Evolutionary conservation across 2,329 filamentous ascomycete species (phyloP).

Genomic region (Capronia americana): DNA sequence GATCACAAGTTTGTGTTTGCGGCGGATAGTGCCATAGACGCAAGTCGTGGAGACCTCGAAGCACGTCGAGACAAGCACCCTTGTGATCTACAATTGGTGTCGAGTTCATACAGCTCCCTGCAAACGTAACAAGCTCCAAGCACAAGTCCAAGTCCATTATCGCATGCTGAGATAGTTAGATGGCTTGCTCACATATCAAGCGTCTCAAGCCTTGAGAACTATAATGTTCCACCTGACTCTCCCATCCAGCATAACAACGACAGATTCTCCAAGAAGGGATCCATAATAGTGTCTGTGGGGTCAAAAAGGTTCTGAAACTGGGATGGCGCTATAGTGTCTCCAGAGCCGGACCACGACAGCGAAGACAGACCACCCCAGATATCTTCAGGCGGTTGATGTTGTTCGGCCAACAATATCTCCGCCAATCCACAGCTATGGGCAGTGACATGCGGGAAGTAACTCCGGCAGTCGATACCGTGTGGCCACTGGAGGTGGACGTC

Average conservation of each 20-base stretch:
- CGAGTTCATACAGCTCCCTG: too few relatives aligned
- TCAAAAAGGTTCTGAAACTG: conserved; percentile 18
- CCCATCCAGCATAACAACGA: conserved; percentile 10
- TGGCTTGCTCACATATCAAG: too few relatives aligned
- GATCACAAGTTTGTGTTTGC: too few relatives aligned
- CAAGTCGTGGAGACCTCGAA: too few relatives aligned
- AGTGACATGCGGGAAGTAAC: conserved; percentile 19
- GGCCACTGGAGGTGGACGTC: conserved; percentile 9
- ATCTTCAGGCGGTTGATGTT: conserved; percentile 1
- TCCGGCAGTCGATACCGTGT: conserved; percentile 17
- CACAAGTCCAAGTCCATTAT: too few relatives aligned
- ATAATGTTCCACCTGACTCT: conserved; percentile 2
- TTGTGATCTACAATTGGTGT: too few relatives aligned
- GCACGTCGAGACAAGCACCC: too few relatives aligned
- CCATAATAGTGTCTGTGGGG: conserved; percentile 6
- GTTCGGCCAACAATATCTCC: conserved; percentile 13
- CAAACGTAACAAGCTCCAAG: too few relatives aligned
- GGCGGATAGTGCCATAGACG: too few relatives aligned
- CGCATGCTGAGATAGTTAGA: too few relatives aligned
- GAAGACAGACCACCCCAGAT: too few relatives aligned
- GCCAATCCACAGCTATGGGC: conserved; percentile 8
- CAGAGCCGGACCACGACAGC: conserved; percentile 10
- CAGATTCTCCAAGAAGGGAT: conserved; percentile 12
- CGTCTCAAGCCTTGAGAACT: conserved; percentile 36
- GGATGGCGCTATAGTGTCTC: neutral